phyloP scores from a whole-genome alignment of 306 rosid genomes.

The Casuarina equisetifolia region DNA sequence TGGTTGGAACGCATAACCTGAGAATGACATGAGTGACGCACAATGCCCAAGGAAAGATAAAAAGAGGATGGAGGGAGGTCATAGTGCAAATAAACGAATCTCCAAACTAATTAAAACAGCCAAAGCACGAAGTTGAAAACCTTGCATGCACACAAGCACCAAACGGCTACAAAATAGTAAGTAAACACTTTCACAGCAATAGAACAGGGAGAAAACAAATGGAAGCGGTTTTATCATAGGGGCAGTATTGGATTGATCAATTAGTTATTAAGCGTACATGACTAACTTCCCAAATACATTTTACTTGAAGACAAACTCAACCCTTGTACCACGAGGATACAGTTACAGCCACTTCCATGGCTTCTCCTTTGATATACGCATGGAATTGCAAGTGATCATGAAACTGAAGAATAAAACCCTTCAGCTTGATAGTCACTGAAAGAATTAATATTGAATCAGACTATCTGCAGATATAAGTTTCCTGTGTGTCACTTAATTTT shows the following conservation, averaged over 20 bases:
- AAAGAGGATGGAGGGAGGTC: not conserved
- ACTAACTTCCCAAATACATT: not conserved
- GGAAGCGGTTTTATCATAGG: not conserved
- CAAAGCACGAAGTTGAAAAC: not conserved
- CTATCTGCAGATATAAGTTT: not conserved
- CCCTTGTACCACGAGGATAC: not conserved
- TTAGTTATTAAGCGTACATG: not conserved
- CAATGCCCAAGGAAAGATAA: conserved; percentile 20
- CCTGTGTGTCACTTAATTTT: not conserved
- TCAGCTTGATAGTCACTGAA: not conserved
- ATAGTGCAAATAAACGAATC: not conserved
- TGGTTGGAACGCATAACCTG: conserved; percentile 83
- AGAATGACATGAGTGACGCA: conserved; percentile 7
- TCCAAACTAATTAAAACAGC: not conserved
- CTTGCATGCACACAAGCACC: not conserved
- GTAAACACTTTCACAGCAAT: not conserved
- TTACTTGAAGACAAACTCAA: not conserved
- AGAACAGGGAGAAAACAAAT: not conserved
- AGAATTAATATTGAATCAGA: not conserved
- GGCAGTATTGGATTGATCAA: not conserved
- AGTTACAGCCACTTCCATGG: not conserved
- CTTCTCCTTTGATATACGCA: not conserved
- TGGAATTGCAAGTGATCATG: not conserved
- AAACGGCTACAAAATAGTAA: not conserved
- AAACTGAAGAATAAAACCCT: not conserved